A percentile compares a stretch with the other conserved stretches of the same genome.
Conservation (phyloP, 2,329 filamentous ascomycete species). For the Venturia asperata region DNA sequence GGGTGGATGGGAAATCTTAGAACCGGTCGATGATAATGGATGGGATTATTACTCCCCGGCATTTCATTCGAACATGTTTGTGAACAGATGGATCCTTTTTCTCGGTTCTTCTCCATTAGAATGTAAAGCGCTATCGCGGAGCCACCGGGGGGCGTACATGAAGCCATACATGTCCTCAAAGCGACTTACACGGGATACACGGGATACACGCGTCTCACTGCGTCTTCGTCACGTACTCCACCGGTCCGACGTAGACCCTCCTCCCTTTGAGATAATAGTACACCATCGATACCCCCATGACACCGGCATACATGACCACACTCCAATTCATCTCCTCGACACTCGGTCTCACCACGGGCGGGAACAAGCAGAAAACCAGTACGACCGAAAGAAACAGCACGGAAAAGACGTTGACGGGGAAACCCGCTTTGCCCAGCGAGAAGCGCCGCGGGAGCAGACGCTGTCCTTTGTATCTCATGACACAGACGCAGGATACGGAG, state of each 20-base stretch:
- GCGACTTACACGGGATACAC: too few species aligned
- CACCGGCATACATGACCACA: conserved; percentile 39
- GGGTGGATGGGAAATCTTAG: too few species aligned
- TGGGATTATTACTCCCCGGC: too few species aligned
- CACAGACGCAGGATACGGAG: conserved; percentile 41
- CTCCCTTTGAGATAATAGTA: conserved; percentile 39
- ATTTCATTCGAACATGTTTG: too few species aligned
- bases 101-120: neutral
- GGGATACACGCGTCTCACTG: neutral
- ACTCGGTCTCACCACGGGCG: conserved; percentile 31
- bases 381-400: conserved; percentile 35
- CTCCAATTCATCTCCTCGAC: conserved; percentile 43
- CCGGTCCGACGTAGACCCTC: conserved; percentile 35
- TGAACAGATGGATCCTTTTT: neutral
- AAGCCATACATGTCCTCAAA: neutral
- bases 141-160: neutral
- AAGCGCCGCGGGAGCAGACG: conserved; percentile 38
- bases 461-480: conserved; percentile 38
- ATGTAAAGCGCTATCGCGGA: too few species aligned
- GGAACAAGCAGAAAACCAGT: conserved; percentile 41
- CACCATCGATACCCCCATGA: conserved; percentile 37
- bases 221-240: conserved; percentile 19
- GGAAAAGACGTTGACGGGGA: conserved; percentile 38
- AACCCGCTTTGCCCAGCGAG: conserved; percentile 39
- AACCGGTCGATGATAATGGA: too few species aligned